Evolutionary conservation across 495 filamentous ascomycete species (phyloP).

Genomic region (Penicillium canariense): DNA sequence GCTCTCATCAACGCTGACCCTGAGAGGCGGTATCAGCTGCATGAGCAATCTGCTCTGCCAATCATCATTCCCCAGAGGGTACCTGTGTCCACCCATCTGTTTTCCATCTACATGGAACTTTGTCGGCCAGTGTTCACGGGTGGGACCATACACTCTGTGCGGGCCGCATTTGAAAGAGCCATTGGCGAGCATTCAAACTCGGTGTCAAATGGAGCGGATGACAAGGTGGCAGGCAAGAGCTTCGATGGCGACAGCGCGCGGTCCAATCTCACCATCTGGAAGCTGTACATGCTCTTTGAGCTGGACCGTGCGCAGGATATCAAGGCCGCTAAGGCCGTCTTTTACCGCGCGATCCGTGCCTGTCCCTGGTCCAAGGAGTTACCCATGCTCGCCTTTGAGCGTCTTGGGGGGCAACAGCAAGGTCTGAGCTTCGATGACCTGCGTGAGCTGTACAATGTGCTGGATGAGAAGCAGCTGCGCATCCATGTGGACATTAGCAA

Average conservation of each 20-base stretch:
- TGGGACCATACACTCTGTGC: slow-evolving; percentile 59
- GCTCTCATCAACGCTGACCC: neutral
- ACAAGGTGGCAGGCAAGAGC: slow-evolving; percentile 27
- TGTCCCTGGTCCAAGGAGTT: slow-evolving; percentile 79
- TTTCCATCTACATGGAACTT: slow-evolving; percentile 67
- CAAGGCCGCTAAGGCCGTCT: slow-evolving; percentile 46
- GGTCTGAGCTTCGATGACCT: slow-evolving; percentile 14
- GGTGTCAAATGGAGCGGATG: neutral
- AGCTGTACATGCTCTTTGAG: slow-evolving; percentile 62
- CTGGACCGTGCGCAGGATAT: slow-evolving; percentile 30
- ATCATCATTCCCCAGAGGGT: slow-evolving; percentile 15
- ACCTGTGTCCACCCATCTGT: slow-evolving; percentile 52
- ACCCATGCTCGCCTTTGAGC: slow-evolving; percentile 60
- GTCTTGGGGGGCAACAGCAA: slow-evolving; percentile 33
- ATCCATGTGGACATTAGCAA: slow-evolving; percentile 9
- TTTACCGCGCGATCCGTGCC: slow-evolving; percentile 48
- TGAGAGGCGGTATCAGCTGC: neutral
- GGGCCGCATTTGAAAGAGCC: slow-evolving; percentile 70
- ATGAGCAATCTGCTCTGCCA: neutral
- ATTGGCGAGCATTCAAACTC: slow-evolving; percentile 36
- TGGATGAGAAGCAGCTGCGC: slow-evolving; percentile 12
- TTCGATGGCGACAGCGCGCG: slow-evolving; percentile 33
- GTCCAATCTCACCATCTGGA: slow-evolving; percentile 59
- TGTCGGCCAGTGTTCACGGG: slow-evolving; percentile 37
- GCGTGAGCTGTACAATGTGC: slow-evolving; percentile 1